Conservation (phyloP, 1,139 yeast species). For the Blastobotrys buckinghamii region DNA sequence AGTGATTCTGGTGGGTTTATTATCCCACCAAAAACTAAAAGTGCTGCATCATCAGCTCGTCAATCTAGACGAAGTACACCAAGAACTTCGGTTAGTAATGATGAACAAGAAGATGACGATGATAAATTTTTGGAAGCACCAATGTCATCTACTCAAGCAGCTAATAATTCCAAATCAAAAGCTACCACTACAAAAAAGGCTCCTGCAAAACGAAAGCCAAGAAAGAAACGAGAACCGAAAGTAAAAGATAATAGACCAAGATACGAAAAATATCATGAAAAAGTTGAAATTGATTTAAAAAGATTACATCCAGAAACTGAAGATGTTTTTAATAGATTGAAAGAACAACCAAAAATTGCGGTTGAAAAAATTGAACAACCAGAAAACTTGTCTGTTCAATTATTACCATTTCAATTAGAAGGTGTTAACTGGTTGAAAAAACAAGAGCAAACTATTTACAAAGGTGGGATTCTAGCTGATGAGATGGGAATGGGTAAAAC, state of each 20-base stretch:
- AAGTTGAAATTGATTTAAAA: conserved; percentile 51
- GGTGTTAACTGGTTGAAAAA: conserved; percentile 83
- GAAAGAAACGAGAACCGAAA: not conserved
- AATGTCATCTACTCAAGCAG: conserved; percentile 4
- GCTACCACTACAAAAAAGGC: not conserved
- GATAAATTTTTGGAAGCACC: conserved; percentile 3
- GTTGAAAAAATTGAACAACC: conserved; percentile 73
- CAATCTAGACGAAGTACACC: conserved; percentile 4
- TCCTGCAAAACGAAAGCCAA: not conserved
- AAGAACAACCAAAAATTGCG: conserved; percentile 42
- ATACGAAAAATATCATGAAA: conserved; percentile 13
- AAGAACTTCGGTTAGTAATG: conserved; percentile 2
- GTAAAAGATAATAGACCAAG: conserved; percentile 4
- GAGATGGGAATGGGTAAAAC: conserved; percentile 99
- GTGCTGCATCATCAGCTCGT: conserved; percentile 1
- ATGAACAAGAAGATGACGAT: not conserved
- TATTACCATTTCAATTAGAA: conserved; percentile 88
- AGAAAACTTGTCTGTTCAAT: conserved; percentile 59
- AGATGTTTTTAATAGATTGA: conserved; percentile 64
- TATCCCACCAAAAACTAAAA: not conserved
- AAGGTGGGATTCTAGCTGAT: conserved; percentile 95
- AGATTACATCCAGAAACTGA: conserved; percentile 73
- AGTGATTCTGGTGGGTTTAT: conserved; percentile 8
- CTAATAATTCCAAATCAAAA: not conserved
- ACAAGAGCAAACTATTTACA: conserved; percentile 74